Percentiles rank a stretch among this genome's conserved stretches.
These are phyloP conservation scores for Salvia hispanica DNA, from an alignment of 257 asterid genomes.

Conservation along the genomic window DNA sequence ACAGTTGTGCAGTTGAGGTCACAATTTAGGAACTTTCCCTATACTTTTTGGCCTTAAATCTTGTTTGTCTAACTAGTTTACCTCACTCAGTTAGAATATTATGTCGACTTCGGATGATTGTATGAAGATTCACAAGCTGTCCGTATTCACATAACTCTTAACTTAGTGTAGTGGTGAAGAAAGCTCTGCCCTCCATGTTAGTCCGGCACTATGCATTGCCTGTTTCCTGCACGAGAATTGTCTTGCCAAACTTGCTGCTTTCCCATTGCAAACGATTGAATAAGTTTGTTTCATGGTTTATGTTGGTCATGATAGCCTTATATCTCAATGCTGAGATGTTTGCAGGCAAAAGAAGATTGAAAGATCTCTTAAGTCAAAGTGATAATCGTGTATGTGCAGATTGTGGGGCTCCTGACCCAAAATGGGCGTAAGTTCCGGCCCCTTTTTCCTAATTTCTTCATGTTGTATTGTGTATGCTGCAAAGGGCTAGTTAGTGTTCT, in stretches of 20 bases:
- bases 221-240: background rate
- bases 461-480: conserved; percentile 11
- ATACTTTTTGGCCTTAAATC: background rate
- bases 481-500: background rate
- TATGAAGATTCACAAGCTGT: background rate
- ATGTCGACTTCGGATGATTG: background rate
- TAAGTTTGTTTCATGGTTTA: conserved; percentile 4
- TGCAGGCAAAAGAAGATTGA: conserved; percentile 86
- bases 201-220: background rate
- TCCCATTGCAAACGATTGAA: background rate
- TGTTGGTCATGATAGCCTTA: conserved; percentile 8
- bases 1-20: background rate
- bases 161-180: background rate
- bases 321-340: background rate
- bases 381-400: conserved; percentile 93
- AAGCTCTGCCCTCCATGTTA: background rate
- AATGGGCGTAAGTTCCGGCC: conserved; percentile 93
- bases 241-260: background rate
- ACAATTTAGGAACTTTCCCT: background rate
- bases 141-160: background rate
- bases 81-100: background rate
- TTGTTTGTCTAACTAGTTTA: background rate
- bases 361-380: conserved; percentile 65
- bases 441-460: background rate
- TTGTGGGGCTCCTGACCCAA: conserved; percentile 92